Evolutionary conservation across 768 basidiomycete genomes (phyloP), one percentile per base, ranked within the genome.

Genomic region (Mycena olivaceomarginata): DNA sequence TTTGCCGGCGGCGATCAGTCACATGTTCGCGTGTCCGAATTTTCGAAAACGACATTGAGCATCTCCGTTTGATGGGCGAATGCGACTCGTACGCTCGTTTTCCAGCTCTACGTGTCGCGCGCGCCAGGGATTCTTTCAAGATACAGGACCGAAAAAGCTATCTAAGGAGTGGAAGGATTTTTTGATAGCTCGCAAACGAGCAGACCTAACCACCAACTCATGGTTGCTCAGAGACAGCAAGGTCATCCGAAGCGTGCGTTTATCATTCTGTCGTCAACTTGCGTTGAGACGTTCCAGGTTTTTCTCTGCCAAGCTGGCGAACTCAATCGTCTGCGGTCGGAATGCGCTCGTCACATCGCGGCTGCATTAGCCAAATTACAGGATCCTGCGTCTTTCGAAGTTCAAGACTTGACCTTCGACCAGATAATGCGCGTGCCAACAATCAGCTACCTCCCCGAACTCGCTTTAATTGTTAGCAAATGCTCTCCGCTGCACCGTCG

Each of bases 61-160:
- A 41, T 18, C n/a, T 41, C 13, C 16, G 43, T 4, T n/a, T 18
- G 8, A 18, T 13, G 31, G 31, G 64, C n/a, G 48, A n/a, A 70
- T 70, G 74, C 68, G 57, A 22, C n/a, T 46, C 25, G 51, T 48
- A 41, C 75, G 75, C 69, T 43, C 75, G 22, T 76, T 76, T n/a
- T 76, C 53, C 13, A 71, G 20, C 64, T 70, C 69, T 37, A 41
- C 63, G 20, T 57, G 53, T 9, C 53, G 64, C 20, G 25, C 56
- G 41, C 53, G 46, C 10, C 75, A 71, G 56, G n/a, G 56, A 5
- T 48, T 70, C 0, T 76, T 76, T n/a, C 25, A 75, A 39, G 53
- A 53, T 25, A 7, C 25, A 10, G 15, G n/a, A 56, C 20, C 8
- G 11, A 39, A 40, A 5, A 25, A 18, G 0, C 10, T n/a, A 15